These are phyloP conservation scores for Pouteria campechiana DNA, from an alignment of 179 eudicot species.

Conservation along the genomic window DNA sequence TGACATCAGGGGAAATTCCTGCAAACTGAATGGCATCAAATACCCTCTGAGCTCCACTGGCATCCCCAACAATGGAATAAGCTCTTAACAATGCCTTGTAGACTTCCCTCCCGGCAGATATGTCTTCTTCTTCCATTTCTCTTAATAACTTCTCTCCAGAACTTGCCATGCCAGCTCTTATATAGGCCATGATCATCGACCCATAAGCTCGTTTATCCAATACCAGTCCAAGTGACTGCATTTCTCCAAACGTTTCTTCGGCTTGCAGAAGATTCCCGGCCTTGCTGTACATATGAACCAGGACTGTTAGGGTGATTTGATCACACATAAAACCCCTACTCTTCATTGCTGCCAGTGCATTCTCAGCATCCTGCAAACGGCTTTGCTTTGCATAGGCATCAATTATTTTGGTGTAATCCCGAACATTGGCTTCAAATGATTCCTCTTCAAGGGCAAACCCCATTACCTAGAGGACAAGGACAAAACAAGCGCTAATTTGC, in stretches of 20 bases:
- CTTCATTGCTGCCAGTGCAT: constrained; percentile 38
- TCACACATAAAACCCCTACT: constrained; percentile 53
- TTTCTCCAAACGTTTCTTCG: constrained; percentile 55
- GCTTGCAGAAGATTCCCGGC: constrained; percentile 60
- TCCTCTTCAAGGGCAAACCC: constrained; percentile 65
- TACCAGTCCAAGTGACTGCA: constrained; percentile 54
- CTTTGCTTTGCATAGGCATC: constrained; percentile 55
- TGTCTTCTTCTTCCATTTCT: constrained; percentile 60
- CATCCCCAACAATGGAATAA: constrained; percentile 74
- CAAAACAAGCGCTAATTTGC: too few species aligned
- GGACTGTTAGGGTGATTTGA: constrained; percentile 71
- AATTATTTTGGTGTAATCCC: constrained; percentile 86
- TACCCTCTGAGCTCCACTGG: constrained; percentile 67
- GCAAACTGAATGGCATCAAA: constrained; percentile 68
- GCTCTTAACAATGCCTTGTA: constrained; percentile 80
- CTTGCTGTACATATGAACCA: constrained; percentile 88
- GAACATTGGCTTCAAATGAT: constrained; percentile 78
- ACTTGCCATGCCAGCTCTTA: constrained; percentile 51
- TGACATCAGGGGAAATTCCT: constrained; percentile 67
- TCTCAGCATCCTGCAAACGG: constrained; percentile 61
- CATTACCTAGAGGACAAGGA: constrained; percentile 30
- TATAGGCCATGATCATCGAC: constrained; percentile 83
- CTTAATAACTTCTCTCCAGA: constrained; percentile 44
- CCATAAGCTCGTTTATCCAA: constrained; percentile 80
- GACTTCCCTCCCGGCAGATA: constrained; percentile 71